Percentiles rank a stretch among this genome's conserved stretches.
Conservation (phyloP, 108 stramenopile species). For the Pseudonitzschia pungens region DNA sequence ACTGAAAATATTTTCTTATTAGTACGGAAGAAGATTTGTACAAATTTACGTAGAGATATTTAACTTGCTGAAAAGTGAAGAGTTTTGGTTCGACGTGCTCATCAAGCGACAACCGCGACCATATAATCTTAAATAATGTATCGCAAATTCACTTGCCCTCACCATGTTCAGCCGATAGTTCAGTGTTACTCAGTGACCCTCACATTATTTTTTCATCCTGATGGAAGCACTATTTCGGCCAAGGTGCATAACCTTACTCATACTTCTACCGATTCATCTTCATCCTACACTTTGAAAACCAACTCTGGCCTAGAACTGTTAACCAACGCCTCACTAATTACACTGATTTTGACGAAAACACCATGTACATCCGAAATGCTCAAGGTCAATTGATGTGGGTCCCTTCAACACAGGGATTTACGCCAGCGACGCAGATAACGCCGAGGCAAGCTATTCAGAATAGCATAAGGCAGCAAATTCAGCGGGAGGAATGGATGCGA, state of each 20-base stretch:
- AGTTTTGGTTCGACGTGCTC: background rate
- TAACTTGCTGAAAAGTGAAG: no score
- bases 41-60: no score
- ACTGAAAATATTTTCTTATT: no score
- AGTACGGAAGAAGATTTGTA: no score
- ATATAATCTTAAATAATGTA: background rate
- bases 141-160: no score
- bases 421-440: background rate
- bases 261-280: no score
- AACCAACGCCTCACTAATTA: background rate
- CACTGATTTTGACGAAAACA: background rate
- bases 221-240: no score
- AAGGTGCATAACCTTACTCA: no score
- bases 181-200: no score
- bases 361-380: slow-evolving; percentile 16
- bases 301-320: background rate
- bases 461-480: background rate
- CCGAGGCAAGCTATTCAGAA: background rate
- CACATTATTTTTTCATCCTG: background rate
- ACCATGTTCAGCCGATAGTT: background rate
- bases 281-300: background rate
- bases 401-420: background rate
- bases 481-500: slow-evolving; percentile 9
- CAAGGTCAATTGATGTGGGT: slow-evolving; percentile 16
- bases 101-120: background rate